phyloP scores from a whole-genome alignment of 2,329 filamentous ascomycete genomes.

The Venturiaceae sp. region DNA sequence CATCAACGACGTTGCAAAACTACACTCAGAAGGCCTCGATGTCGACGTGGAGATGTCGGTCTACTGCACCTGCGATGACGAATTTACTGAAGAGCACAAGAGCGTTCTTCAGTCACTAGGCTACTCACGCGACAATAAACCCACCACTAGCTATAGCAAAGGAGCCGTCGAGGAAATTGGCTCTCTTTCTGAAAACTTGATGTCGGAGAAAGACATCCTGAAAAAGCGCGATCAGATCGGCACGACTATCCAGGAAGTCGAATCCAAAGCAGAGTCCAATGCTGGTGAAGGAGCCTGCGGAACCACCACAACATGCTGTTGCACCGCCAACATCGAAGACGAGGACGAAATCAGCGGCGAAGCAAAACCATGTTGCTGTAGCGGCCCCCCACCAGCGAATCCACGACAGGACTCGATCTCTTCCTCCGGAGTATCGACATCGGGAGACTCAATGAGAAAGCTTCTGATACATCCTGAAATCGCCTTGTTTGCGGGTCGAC shows the following conservation, averaged over 20 bases:
- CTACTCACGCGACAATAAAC: background rate
- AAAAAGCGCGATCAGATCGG: slow-evolving; percentile 13
- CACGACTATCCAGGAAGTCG: slow-evolving; percentile 17
- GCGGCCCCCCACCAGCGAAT: background rate
- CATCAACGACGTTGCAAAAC: slow-evolving; percentile 29
- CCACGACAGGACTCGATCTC: background rate
- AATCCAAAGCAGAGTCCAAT: slow-evolving; percentile 8
- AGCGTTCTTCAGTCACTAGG: background rate
- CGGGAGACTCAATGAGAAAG: background rate
- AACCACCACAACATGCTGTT: slow-evolving; percentile 34
- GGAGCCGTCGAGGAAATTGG: background rate
- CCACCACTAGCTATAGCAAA: background rate
- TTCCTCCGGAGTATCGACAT: background rate
- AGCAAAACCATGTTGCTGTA: slow-evolving; percentile 10
- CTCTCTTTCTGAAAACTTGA: background rate
- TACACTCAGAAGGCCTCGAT: slow-evolving; percentile 26
- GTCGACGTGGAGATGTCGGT: slow-evolving; percentile 41
- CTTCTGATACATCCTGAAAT: slow-evolving; percentile 21
- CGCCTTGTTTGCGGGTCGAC: slow-evolving; percentile 40
- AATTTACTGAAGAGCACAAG: slow-evolving; percentile 32
- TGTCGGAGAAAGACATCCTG: slow-evolving; percentile 14
- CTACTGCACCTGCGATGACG: slow-evolving; percentile 45
- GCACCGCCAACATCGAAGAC: slow-evolving; percentile 37
- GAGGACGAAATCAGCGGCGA: slow-evolving; percentile 14
- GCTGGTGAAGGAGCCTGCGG: slow-evolving; percentile 13